Conservation (phyloP, 1,284 basidiomycete species). For the Cryptococcus sp. region DNA sequence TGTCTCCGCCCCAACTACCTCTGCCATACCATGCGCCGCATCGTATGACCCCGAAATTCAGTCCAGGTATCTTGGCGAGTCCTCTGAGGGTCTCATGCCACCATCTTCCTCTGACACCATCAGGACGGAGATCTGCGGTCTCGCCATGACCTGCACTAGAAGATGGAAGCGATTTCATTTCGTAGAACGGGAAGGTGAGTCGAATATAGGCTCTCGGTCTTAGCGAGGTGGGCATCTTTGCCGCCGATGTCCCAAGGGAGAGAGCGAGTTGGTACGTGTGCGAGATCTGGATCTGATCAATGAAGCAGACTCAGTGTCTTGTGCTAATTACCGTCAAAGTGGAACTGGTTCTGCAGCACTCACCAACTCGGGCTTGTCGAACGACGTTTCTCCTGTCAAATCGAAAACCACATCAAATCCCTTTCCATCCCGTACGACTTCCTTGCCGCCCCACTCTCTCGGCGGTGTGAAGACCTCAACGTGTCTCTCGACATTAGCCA, state of each 20-base stretch:
- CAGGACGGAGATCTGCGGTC: slow-evolving; percentile 64
- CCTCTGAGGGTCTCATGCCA: slow-evolving; percentile 84
- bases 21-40: slow-evolving; percentile 46
- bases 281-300: slow-evolving; percentile 62
- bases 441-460: slow-evolving; percentile 18
- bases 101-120: slow-evolving; percentile 74
- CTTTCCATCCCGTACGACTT: slow-evolving; percentile 17
- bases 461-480: slow-evolving; percentile 43
- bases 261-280: slow-evolving; percentile 73
- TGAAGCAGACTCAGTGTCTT: not conserved
- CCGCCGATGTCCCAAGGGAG: slow-evolving; percentile 59
- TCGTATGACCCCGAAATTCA: slow-evolving; percentile 74
- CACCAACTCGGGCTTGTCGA: slow-evolving; percentile 71
- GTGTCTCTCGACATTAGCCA: slow-evolving; percentile 59
- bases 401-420: slow-evolving; percentile 49
- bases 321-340: not conserved
- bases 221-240: slow-evolving; percentile 64
- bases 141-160: slow-evolving; percentile 62
- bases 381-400: slow-evolving; percentile 67
- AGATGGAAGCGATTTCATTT: slow-evolving; percentile 57
- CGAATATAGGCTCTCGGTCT: slow-evolving; percentile 73
- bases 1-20: slow-evolving; percentile 51
- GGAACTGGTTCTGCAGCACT: slow-evolving; percentile 50
- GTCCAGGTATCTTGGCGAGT: slow-evolving; percentile 67
- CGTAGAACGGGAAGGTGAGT: slow-evolving; percentile 78